phyloP scores from a whole-genome alignment of 148 eudicot species.

The Limonium bicolor region DNA sequence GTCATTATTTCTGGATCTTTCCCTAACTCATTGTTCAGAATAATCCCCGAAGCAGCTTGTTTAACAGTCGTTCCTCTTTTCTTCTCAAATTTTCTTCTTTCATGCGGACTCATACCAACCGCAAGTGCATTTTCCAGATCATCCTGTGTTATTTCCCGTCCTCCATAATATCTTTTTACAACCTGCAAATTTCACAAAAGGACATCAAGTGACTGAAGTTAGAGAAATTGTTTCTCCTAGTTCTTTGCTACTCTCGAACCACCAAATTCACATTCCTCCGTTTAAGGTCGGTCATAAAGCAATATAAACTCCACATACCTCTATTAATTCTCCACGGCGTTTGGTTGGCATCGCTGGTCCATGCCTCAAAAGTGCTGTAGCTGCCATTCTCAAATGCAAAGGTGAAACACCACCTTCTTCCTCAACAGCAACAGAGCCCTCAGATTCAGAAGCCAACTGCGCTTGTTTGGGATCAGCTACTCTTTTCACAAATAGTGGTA shows the following conservation, averaged over 20 bases:
- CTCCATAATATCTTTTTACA: conserved; percentile 75
- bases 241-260: no score
- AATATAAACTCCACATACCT: conserved; percentile 29
- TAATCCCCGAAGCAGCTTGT: conserved; percentile 9
- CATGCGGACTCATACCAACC: conserved; percentile 87
- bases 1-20: neutral
- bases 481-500: conserved; percentile 74
- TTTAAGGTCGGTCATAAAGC: neutral
- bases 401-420: conserved; percentile 87
- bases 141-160: conserved; percentile 57
- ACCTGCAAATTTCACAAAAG: conserved; percentile 22
- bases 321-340: conserved; percentile 65
- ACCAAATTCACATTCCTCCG: no score
- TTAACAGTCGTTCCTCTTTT: conserved; percentile 37
- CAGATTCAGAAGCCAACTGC: conserved; percentile 19
- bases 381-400: conserved; percentile 66
- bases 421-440: conserved; percentile 17
- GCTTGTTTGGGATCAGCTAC: conserved; percentile 45
- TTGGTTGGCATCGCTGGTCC: conserved; percentile 74
- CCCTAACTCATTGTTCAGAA: conserved; percentile 11
- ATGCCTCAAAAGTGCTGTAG: conserved; percentile 93
- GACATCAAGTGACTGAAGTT: neutral
- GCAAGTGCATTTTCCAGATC: conserved; percentile 74
- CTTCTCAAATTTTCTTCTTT: conserved; percentile 57
- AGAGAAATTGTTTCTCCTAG: neutral